Evolutionary conservation across 768 basidiomycete genomes (phyloP).

Genomic region (Steccherinum ochraceum): DNA sequence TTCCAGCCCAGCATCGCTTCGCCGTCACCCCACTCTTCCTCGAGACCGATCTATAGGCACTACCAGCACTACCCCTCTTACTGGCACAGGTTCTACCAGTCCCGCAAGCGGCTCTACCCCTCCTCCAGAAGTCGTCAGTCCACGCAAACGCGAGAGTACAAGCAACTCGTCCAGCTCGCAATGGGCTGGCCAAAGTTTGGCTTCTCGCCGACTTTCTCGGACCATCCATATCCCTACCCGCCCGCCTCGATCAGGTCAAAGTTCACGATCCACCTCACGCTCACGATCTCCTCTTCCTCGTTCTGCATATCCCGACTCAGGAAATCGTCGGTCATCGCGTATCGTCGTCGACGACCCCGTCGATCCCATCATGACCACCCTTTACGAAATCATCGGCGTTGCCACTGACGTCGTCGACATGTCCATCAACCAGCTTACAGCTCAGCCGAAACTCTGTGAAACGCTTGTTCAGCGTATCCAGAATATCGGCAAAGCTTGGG

Average conservation of each 20-base stretch:
- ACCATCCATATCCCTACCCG: conserved; percentile 72
- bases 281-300: conserved; percentile 90
- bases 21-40: conserved; percentile 58
- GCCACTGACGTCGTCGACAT: conserved; percentile 93
- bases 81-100: conserved; percentile 39
- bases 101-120: conserved; percentile 41
- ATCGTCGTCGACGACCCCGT: conserved; percentile 80
- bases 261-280: conserved; percentile 91
- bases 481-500: conserved; percentile 91
- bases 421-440: conserved; percentile 78
- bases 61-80: conserved; percentile 47
- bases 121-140: conserved; percentile 55
- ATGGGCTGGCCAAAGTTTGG: conserved; percentile 43
- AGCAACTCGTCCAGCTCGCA: conserved; percentile 37
- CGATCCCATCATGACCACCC: conserved; percentile 82
- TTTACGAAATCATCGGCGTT: conserved; percentile 89
- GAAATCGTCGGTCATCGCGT: conserved; percentile 74
- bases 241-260: conserved; percentile 65
- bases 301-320: conserved; percentile 59
- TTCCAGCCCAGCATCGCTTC: conserved; percentile 63
- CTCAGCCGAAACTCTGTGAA: conserved; percentile 79
- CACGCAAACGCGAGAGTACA: conserved; percentile 46
- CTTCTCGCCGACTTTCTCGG: conserved; percentile 80
- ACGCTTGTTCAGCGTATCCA: conserved; percentile 87
- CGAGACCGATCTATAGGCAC: conserved; percentile 44